These are phyloP conservation scores for Crucibulum laeve DNA, from an alignment of 768 basidiomycete species.

Conservation along the genomic window DNA sequence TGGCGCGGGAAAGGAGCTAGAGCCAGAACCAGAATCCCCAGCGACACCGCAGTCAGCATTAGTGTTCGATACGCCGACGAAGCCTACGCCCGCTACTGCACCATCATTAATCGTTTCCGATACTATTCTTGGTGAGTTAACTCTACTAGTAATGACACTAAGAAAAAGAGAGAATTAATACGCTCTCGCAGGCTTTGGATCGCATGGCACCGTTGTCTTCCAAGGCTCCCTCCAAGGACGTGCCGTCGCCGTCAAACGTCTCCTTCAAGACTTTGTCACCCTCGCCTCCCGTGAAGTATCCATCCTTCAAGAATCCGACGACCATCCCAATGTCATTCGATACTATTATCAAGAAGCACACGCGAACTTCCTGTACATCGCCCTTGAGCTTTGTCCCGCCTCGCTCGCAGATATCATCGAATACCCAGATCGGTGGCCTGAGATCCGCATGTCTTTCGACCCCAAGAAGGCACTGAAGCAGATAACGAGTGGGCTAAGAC, in stretches of 20 bases:
- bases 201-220: constrained; percentile 95
- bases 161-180: constrained; percentile 9
- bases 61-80: constrained; percentile 18
- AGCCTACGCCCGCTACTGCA: constrained; percentile 14
- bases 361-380: constrained; percentile 94
- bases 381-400: constrained; percentile 90
- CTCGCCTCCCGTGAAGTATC: constrained; percentile 91
- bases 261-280: constrained; percentile 93
- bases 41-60: constrained; percentile 13
- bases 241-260: constrained; percentile 96
- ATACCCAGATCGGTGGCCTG: constrained; percentile 67
- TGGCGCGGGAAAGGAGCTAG: constrained; percentile 3
- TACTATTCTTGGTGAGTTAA: constrained; percentile 61
- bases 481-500: constrained; percentile 82
- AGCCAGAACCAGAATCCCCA: constrained; percentile 4
- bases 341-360: constrained; percentile 97
- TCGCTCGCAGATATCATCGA: constrained; percentile 88
- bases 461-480: constrained; percentile 86
- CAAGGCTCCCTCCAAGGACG: constrained; percentile 94
- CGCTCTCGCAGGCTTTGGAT: constrained; percentile 73
- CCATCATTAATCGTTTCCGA: constrained; percentile 72
- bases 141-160: neutral
- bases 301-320: constrained; percentile 94
- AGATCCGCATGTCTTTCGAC: constrained; percentile 74
- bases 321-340: constrained; percentile 97